Base-by-base conservation (phyloP, 768 basidiomycete genomes). In the Calocybe gangraenosa region DNA sequence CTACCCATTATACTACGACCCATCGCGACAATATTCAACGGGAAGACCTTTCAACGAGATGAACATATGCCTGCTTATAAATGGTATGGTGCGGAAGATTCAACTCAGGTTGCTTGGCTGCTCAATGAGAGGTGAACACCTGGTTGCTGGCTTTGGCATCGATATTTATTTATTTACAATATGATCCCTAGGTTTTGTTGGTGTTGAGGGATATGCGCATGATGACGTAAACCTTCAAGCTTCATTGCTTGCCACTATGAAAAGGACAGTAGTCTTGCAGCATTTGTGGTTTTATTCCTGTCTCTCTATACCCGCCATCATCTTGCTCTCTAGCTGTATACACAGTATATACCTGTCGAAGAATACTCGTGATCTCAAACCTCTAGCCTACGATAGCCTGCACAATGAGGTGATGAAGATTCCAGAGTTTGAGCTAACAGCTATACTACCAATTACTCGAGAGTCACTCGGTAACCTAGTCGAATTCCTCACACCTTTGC, bases 51-150 rank as follows among this genome's bases (percentile, higher is more conserved):
- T 35, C 53, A 62, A 34, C 62, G 76, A 32, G 52, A 58, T 3
- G 69, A 67, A 25, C 66, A 74, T 52, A 49, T 79, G 7, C 61
- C 74, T 3, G 55, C 69, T 2, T 64, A 78, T 46, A 75, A 69
- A 40, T 78, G 75, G 73, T 80, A 80, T 58, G 74, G 74, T 28
- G 17, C 45, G 13, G 70, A 67, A 46, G 21, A 52, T 1, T 55
- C 58, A 6, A 47, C 44, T 7, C 56, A 65, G 19, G 53, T 77
- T 13, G 57, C 62, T 10, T 80, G 78, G 78, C 36, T 65, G 23
- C 66, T 68, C 41, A 78, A 79, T 37, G 78, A 80, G 52, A 73
- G 67, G 75, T 74, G 25, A 40, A 64, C n/a, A n/a, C n/a, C n/a
- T n/a, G n/a, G n/a, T n/a, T 47, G 2, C 19, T 37, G 20, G 14